Evolutionary conservation across 169 alveolate species (phyloP).

Genomic region (Plasmodium fragile): DNA sequence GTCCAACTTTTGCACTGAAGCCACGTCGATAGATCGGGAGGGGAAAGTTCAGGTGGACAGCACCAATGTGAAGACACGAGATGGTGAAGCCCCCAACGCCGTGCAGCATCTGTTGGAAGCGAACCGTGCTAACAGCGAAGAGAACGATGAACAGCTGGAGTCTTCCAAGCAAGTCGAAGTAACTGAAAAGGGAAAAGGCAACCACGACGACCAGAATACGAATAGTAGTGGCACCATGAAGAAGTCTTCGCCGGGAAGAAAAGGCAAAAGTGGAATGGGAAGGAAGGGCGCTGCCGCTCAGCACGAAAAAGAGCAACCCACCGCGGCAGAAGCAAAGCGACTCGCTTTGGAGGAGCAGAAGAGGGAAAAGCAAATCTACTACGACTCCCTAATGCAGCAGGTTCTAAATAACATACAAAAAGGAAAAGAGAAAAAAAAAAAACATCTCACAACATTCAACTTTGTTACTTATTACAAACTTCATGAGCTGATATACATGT

Average conservation of each 20-base stretch:
- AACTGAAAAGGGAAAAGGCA: not conserved
- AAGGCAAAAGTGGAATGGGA: not conserved
- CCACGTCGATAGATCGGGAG: not conserved
- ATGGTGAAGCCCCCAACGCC: not conserved
- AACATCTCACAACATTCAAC: slow-evolving; percentile 35
- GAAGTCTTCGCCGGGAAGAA: not conserved
- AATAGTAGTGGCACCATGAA: not conserved
- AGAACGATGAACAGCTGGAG: not conserved
- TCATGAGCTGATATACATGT: slow-evolving; percentile 34
- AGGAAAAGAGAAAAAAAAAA: slow-evolving; percentile 9
- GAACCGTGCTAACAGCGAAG: not conserved
- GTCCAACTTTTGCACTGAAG: not conserved
- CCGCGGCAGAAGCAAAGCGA: not conserved
- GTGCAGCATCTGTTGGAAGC: not conserved
- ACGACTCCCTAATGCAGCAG: slow-evolving; percentile 9
- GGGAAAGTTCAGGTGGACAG: not conserved
- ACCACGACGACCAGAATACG: not conserved
- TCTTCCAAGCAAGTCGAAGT: not conserved
- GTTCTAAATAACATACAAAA: slow-evolving; percentile 11
- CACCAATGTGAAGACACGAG: not conserved
- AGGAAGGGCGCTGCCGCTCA: not conserved
- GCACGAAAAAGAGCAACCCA: not conserved
- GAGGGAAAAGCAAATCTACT: slow-evolving; percentile 19
- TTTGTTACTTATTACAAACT: slow-evolving; percentile 49
- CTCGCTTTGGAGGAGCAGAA: not conserved